Evolutionary conservation across 768 basidiomycete genomes (phyloP).

Genomic region (Pisolithus sp.): DNA sequence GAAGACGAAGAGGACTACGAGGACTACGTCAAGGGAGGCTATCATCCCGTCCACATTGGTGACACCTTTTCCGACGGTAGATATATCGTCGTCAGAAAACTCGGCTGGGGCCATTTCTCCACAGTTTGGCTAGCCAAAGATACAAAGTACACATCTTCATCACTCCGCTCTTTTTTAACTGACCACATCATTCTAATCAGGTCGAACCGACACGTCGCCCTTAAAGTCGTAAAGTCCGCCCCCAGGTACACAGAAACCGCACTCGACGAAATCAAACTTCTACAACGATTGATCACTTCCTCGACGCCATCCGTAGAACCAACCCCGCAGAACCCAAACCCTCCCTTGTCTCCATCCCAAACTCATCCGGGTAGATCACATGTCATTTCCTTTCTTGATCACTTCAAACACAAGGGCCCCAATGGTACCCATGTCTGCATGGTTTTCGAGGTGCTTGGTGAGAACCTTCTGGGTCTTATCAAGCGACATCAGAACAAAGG

Average conservation of each 20-base stretch:
- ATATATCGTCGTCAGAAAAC: slow-evolving; percentile 88
- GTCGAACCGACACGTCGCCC: slow-evolving; percentile 91
- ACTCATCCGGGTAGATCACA: slow-evolving; percentile 87
- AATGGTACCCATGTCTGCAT: slow-evolving; percentile 98
- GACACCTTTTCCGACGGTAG: slow-evolving; percentile 83
- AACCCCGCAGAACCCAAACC: slow-evolving; percentile 43
- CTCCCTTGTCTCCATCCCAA: slow-evolving; percentile 48
- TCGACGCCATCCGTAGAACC: slow-evolving; percentile 49
- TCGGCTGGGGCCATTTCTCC: slow-evolving; percentile 94
- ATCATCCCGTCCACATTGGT: slow-evolving; percentile 92
- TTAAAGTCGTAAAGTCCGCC: slow-evolving; percentile 98
- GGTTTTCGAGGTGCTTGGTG: slow-evolving; percentile 98
- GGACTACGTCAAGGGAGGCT: slow-evolving; percentile 78
- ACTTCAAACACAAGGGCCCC: slow-evolving; percentile 93
- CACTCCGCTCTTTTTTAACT: slow-evolving; percentile 3
- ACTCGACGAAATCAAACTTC: slow-evolving; percentile 96
- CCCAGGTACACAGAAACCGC: slow-evolving; percentile 97
- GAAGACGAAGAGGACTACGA: slow-evolving; percentile 94
- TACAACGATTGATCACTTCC: slow-evolving; percentile 90
- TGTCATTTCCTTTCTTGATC: slow-evolving; percentile 96
- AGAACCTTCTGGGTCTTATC: slow-evolving; percentile 93
- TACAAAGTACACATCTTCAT: slow-evolving; percentile 45
- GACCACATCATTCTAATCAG: slow-evolving; percentile 37
- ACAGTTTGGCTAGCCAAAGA: slow-evolving; percentile 90
- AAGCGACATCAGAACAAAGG: slow-evolving; percentile 98